Evolutionary conservation across 2,329 filamentous ascomycete species (phyloP).

Genomic region (Fusarium nisikadoi): DNA sequence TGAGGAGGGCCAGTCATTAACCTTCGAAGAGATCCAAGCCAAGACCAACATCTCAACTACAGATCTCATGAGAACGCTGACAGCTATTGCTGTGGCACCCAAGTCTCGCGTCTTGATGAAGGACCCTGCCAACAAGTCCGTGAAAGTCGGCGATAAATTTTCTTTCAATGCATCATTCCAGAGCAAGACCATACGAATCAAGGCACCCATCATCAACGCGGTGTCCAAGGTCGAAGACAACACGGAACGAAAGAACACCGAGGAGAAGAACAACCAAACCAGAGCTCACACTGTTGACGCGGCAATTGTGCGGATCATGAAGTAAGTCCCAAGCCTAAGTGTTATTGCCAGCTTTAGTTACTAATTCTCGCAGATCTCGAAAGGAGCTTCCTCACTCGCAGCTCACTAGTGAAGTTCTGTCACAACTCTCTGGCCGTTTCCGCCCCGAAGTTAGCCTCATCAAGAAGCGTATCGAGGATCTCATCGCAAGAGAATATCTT

Average conservation of each 20-base stretch:
- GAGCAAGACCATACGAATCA: constrained; percentile 87
- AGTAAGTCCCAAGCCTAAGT: constrained; percentile 64
- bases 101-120: constrained; percentile 86
- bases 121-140: constrained; percentile 79
- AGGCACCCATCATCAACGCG: constrained; percentile 84
- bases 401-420: constrained; percentile 76
- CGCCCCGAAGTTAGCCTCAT: constrained; percentile 80
- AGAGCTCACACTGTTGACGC: constrained; percentile 79
- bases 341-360: neutral
- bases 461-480: constrained; percentile 82
- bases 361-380: constrained; percentile 66
- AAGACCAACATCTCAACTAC: constrained; percentile 79
- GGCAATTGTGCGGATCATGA: constrained; percentile 85
- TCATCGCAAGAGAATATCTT: constrained; percentile 81
- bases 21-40: constrained; percentile 82
- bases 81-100: constrained; percentile 82
- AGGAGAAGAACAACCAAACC: constrained; percentile 79
- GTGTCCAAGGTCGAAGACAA: constrained; percentile 86
- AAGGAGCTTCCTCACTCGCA: constrained; percentile 76
- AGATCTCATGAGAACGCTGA: constrained; percentile 81
- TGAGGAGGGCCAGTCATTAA: constrained; percentile 59
- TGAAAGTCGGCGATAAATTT: constrained; percentile 82
- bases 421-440: constrained; percentile 75
- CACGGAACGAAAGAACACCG: constrained; percentile 74
- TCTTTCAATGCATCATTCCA: constrained; percentile 83